Conservation (phyloP, 2,329 filamentous ascomycete species). For the Claviceps pusilla region DNA sequence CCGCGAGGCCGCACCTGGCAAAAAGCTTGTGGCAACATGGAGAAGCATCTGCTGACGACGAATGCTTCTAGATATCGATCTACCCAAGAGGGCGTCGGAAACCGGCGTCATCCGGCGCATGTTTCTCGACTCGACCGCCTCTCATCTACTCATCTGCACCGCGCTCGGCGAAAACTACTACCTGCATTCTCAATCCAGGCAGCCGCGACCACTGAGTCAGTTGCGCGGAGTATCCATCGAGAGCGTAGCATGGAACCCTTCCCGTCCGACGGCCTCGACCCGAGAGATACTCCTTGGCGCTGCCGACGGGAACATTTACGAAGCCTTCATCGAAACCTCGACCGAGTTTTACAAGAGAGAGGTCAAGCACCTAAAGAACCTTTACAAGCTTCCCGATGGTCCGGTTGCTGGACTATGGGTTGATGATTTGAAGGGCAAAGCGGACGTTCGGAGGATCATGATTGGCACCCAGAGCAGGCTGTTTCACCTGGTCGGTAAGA, state of each 20-base stretch:
- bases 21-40: background rate
- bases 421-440: constrained; percentile 52
- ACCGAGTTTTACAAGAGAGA: constrained; percentile 92
- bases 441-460: constrained; percentile 62
- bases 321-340: constrained; percentile 85
- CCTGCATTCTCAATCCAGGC: constrained; percentile 84
- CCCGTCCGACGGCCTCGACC: constrained; percentile 80
- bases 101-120: constrained; percentile 85
- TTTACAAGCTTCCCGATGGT: constrained; percentile 71
- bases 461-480: constrained; percentile 66
- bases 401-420: constrained; percentile 77
- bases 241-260: constrained; percentile 87
- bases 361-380: constrained; percentile 74
- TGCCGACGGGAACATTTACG: constrained; percentile 88
- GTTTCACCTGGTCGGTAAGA: constrained; percentile 66
- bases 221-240: constrained; percentile 80
- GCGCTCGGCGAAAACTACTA: constrained; percentile 93
- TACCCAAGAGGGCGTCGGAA: constrained; percentile 84
- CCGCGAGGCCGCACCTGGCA: too few relatives aligned
- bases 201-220: constrained; percentile 66
- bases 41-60: background rate
- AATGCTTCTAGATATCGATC: constrained; percentile 65
- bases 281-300: constrained; percentile 85
- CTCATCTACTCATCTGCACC: constrained; percentile 83
- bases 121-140: constrained; percentile 94